Evolutionary conservation across 139 green algal genomes (phyloP), one percentile per base, ranked within the genome.

Genomic region (Trebouxia sp.): DNA sequence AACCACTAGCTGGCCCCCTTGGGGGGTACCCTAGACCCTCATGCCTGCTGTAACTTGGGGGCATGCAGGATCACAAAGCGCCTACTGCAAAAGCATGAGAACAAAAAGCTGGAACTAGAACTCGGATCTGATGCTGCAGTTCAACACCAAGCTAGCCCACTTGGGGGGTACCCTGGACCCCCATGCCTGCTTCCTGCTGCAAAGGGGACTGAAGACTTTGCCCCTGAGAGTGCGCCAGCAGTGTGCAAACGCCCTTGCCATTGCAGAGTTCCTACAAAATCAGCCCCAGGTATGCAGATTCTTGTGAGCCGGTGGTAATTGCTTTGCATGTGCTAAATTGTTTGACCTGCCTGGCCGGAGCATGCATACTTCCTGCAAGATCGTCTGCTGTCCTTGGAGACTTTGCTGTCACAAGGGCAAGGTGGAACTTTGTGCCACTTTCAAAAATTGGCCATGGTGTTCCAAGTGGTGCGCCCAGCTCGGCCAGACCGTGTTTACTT

Each of bases 141-240:
- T 88, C 20, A 76, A 79, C 10, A 39, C 84, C n/a, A 67, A 91
- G 65, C 87, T 92, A 47, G 89, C 89, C 51, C 76, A 92, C 32
- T 79, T 92, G 38, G 90, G 90, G 7, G 88, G 90, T 17, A 83
- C 86, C 9, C 58, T 94, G 43, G 92, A 94, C 79, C 78, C 80
- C 42, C 90, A 94, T 69, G 89, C 88, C 45, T 82, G 81, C 17
- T 94, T 89, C 70, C 82, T 94, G 42, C 74, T 94, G 14, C 62
- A 92, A 28, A 70, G 90, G 32, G 90, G 90, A n/a, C 84, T 94
- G 65, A 91, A 92, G 84, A 94, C 90, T 39, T 83, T 94, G 43
- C 72, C 58, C 9, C 80, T 94, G 43, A 82, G 90, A 14, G 88
- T 94, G 55, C 72, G 76, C 55, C 55, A 84, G 72, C 69, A 80